Evolutionary conservation across 306 rosid species (phyloP), one percentile per base, ranked within the genome.

Genomic region (Citrullus colocynthis): DNA sequence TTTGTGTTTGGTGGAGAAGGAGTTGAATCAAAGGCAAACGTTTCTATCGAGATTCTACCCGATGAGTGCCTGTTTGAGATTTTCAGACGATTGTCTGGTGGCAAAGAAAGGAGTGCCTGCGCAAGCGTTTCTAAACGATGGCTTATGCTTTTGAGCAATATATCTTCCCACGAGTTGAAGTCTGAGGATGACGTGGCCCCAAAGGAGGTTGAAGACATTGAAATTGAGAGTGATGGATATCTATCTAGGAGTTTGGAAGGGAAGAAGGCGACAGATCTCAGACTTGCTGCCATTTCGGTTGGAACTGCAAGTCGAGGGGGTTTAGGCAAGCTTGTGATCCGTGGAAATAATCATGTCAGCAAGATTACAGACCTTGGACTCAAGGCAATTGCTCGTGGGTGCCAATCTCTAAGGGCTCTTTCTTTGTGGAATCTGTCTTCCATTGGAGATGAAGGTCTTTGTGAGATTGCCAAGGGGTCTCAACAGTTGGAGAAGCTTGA

Each of bases 1-100:
- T 81, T 92, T 81, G 83, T 88, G 59, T 76, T 88, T 87, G 42
- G 72, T 39, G 88, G 86, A 85, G 89, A 79, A 55, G 80, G 74
- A 82, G 55, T 90, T 78, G 86, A 83, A 83, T 80, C 75, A 88
- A 90, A 92, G 89, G 86, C 51, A 82, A 78, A 86, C 78, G 84
- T 85, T 72, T 88, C 97, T 18, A 86, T 96, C 12, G 96, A 91
- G 76, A 78, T 87, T 80, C 81, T 96, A 71, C 99, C 98, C 0
- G 98, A 96, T 76, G 99, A 93, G 37, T 96, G 99, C 83, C 90
- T 96, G 62, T 89, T 96, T 59, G 99, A 96, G 88, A 90, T 96
- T 85, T 89, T 96, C 77, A 91, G 95, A 78, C 87, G 98, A 84
- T 87, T 96, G 87, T 88, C 96, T 36, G 89, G 83, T 12, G 96